These are phyloP conservation scores for Epichloe amarillans DNA, from an alignment of 2,329 filamentous ascomycete genomes.

Conservation along the genomic window DNA sequence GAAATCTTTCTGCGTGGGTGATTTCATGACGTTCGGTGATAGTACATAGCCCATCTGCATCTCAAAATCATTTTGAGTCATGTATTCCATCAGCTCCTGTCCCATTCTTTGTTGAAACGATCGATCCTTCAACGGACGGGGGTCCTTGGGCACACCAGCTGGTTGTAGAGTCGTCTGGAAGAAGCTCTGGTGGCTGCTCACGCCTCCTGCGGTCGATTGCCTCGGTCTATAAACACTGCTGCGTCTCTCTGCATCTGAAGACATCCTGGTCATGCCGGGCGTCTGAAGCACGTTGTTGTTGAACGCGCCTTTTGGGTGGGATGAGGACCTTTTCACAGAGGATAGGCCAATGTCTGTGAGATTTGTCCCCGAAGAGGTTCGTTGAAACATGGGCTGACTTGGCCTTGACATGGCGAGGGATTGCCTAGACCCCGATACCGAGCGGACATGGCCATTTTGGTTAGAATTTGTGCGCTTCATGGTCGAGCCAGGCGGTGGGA, in stretches of 20 bases:
- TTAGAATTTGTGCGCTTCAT: conserved; percentile 80
- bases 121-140: conserved; percentile 77
- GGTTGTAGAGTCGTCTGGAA: conserved; percentile 77
- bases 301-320: conserved; percentile 52
- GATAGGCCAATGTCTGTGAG: conserved; percentile 68
- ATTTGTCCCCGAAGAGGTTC: conserved; percentile 71
- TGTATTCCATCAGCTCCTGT: conserved; percentile 81
- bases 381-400: conserved; percentile 75
- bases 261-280: conserved; percentile 40
- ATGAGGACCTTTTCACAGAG: conserved; percentile 72
- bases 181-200: conserved; percentile 70
- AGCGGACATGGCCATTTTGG: conserved; percentile 64
- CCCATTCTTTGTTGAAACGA: conserved; percentile 71
- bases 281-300: conserved; percentile 19
- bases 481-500: conserved; percentile 83
- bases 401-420: conserved; percentile 76
- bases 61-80: conserved; percentile 90
- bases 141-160: conserved; percentile 74
- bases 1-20: conserved; percentile 96
- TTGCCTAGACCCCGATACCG: conserved; percentile 69
- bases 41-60: conserved; percentile 93
- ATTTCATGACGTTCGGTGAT: conserved; percentile 82
- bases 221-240: conserved; percentile 71
- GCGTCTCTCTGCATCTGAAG: conserved; percentile 45
- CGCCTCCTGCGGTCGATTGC: conserved; percentile 54